Percentiles rank a stretch among this genome's conserved stretches.
Conservation (phyloP, 83 land plant species). For the Picea engelmannii region DNA sequence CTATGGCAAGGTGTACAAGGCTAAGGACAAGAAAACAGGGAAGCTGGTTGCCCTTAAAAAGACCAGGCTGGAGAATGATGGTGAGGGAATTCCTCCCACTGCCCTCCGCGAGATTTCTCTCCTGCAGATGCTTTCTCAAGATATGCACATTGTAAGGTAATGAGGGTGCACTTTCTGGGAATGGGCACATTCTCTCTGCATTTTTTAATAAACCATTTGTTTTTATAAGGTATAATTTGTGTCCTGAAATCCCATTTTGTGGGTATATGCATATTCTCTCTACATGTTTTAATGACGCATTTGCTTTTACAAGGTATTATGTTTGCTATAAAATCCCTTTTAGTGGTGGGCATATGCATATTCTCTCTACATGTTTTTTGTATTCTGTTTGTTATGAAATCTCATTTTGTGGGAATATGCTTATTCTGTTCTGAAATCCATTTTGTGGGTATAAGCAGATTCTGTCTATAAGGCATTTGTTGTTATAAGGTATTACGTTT, state of each 20-base stretch:
- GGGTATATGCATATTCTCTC: background rate
- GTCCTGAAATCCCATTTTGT: background rate
- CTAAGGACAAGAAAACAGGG: conserved; percentile 80
- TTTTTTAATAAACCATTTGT: background rate
- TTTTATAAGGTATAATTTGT: background rate
- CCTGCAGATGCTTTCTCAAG: conserved; percentile 86
- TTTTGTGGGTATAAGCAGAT: background rate
- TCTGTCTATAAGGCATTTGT: background rate
- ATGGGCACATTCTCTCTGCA: background rate
- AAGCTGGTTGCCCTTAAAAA: conserved; percentile 94
- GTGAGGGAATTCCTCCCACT: conserved; percentile 97
- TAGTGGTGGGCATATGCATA: background rate
- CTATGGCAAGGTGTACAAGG: conserved; percentile 98
- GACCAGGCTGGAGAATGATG: conserved; percentile 92
- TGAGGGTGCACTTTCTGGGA: background rate
- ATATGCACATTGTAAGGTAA: conserved; percentile 77
- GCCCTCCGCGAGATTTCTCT: conserved; percentile 95
- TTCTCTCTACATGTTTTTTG: background rate
- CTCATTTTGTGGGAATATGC: background rate
- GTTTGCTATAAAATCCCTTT: background rate
- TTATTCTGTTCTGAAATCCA: background rate
- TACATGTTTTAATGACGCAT: background rate
- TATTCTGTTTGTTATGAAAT: too few relatives aligned
- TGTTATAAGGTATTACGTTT: background rate
- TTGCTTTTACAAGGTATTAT: background rate